Evolutionary conservation across 169 alveolate genomes (phyloP), one percentile per base, ranked within the genome.

Genomic region (Plasmodium fragile): DNA sequence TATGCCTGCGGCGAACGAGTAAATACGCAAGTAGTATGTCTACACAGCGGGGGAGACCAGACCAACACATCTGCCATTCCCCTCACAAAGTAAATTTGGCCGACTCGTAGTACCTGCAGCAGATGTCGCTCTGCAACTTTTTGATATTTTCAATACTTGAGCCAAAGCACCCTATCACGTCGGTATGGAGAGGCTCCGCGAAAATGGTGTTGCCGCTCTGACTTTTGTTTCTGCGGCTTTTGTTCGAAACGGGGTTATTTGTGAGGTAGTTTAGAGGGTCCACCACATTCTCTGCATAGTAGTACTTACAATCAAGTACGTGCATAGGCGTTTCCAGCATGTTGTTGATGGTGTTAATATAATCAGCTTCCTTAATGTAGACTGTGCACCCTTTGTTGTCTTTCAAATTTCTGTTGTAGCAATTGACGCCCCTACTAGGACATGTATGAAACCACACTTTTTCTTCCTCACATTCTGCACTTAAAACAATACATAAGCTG

Each of bases 371-470:
- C 28, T 89, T 93, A 30, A 90, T 82, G 41, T 82, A 82, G 5
- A 52, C 87, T 36, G 96, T 93, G 79, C 96, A 93, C 11, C 96
- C 96, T 73, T 93, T 90, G 34, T 80, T 18, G 13, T 93, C 96
- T 55, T 90, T 93, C 25, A 89, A 81, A 77, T 87, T 75, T 87
- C 94, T 82, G 91, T 90, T 93, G 39, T 85, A 72, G 70, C 96
- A 93, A 36, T 82, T 75, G 1, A 70, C 49, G 16, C 93, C 89
- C 8, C 95, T 84, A 16, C 73, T 82, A 43, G 94, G 81, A 72
- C 96, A 93, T 0, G 91, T 93, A 91, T 93, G 96, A 77, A 78
- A 93, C 96, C 96, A 93, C 32, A 93, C 96, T 43, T 92, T 84
- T 84, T 93, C 96, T 75, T 78, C 94, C 30, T 78, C 72, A 83